Evolutionary conservation across 345 rosid genomes (phyloP), one percentile per base, ranked within the genome.

Genomic region (Trapa incisa): DNA sequence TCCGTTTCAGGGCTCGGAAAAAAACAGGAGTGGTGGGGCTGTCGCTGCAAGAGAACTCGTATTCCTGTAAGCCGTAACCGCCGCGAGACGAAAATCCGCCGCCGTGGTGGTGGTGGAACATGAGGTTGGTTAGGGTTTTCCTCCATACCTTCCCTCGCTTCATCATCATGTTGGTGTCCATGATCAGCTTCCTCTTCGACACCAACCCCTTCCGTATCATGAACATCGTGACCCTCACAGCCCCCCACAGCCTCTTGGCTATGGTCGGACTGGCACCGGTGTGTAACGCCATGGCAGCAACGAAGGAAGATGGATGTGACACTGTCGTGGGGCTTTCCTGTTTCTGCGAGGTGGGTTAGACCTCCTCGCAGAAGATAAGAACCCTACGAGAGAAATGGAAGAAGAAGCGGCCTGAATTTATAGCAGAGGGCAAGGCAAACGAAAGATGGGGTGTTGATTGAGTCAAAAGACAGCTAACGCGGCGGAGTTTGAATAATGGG

Each of bases 11-110:
- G 60, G 72, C 57, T 79, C 75, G 78, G 82, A 71, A 77, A 82
- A 82, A 85, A 85, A 77, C 83, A 76, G 82, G 89, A 43, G 75
- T 79, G 1, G 75, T 79, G 1, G 89, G 89, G 45, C 86, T 82
- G 78, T 82, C 76, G 77, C 85, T 82, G 79, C 89, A 82, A 16
- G 89, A 85, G 80, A 85, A 85, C 32, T 85, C 89, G 64, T 85
- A 85, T 17, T 84, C 89, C 83, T 78, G 84, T 78, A 72, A 1
- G 80, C 84, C 81, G 68, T 58, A 81, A 68, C 81, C 65, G 47
- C 79, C 74, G 58, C 83, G 77, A 48, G 76, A 73, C 73, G 68
- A 15, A 62, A 63, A 22, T 33, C 54, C 37, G 47, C 66, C 7
- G 71, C 45, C 60, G 45, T 72, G 71, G 68, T 72, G 83, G 15